A percentile compares a stretch with the other conserved stretches of the same genome.
Conservation (phyloP, 495 filamentous ascomycete species). For the Hypomontagnella monticulosa region DNA sequence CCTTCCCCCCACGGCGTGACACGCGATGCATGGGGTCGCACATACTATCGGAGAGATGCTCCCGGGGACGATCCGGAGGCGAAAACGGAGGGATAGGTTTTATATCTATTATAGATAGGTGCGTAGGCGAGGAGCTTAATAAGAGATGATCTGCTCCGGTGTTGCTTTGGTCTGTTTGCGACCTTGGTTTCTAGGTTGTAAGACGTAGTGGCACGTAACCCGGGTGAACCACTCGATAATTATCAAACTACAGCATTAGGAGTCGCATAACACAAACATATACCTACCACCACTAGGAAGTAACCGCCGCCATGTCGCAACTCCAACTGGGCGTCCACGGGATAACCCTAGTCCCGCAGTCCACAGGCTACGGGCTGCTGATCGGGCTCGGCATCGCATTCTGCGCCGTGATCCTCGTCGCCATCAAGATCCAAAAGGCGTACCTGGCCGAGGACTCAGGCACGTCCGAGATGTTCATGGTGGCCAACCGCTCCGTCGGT, state of each 20-base stretch:
- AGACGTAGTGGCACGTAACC: neutral
- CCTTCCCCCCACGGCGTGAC: conserved; percentile 30
- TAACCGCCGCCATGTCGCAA: conserved; percentile 21
- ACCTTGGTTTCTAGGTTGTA: neutral
- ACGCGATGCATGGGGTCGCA: conserved; percentile 10
- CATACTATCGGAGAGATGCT: conserved; percentile 9
- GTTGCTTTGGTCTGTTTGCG: neutral
- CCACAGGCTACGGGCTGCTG: conserved; percentile 77
- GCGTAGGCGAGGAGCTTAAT: neutral
- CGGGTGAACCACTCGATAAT: no score
- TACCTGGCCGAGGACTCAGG: conserved; percentile 77
- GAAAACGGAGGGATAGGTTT: neutral
- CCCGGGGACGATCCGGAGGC: conserved; percentile 17
- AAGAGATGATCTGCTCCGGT: neutral
- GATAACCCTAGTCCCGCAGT: conserved; percentile 50
- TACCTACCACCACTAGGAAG: neutral
- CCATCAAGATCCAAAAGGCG: conserved; percentile 76
- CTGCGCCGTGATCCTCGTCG: conserved; percentile 62
- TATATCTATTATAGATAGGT: neutral
- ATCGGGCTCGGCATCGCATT: conserved; percentile 72
- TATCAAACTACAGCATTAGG: no score
- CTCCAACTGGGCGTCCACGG: conserved; percentile 30
- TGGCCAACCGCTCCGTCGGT: conserved; percentile 83
- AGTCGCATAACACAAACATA: no score
- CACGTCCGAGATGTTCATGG: conserved; percentile 89